phyloP scores from a whole-genome alignment of 2,329 filamentous ascomycete genomes.

The Hypomyces rosellus region DNA sequence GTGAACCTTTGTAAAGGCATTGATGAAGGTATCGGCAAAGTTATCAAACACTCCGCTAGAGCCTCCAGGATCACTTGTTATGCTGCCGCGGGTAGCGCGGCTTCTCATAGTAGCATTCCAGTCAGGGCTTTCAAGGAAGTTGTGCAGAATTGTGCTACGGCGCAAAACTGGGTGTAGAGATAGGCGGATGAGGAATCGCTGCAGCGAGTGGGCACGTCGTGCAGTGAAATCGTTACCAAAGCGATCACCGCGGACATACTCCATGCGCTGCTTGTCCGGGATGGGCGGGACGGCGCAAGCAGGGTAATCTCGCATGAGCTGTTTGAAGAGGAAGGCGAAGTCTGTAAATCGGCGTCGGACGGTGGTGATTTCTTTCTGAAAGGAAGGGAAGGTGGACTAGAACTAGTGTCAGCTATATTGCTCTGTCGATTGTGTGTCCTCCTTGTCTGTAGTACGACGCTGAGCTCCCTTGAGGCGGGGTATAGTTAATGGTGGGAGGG shows the following conservation, averaged over 20 bases:
- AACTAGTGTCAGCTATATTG: background rate
- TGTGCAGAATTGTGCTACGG: conserved; percentile 72
- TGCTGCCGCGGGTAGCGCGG: conserved; percentile 60
- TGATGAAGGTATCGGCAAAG: conserved; percentile 93
- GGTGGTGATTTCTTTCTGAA: conserved; percentile 71
- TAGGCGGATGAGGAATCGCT: conserved; percentile 82
- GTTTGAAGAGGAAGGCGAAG: conserved; percentile 94
- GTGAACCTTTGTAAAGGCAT: conserved; percentile 93
- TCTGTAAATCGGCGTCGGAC: conserved; percentile 94
- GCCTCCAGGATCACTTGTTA: conserved; percentile 37
- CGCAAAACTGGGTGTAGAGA: conserved; percentile 85
- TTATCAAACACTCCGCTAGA: conserved; percentile 80
- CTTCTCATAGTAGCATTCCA: conserved; percentile 96
- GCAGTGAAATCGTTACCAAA: conserved; percentile 91
- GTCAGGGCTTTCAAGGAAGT: conserved; percentile 86
- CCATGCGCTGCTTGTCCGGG: conserved; percentile 98
- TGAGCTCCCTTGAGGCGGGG: conserved; percentile 2
- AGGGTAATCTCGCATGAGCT: conserved; percentile 78
- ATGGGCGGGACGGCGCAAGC: conserved; percentile 89
- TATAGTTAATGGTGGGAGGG: background rate
- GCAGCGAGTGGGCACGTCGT: conserved; percentile 80
- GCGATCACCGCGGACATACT: conserved; percentile 92
- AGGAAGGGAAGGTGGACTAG: conserved; percentile 89
- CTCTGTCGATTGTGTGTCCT: background rate
- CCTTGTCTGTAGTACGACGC: background rate